phyloP scores from a whole-genome alignment of 805 yeast species.

The Saccharomycopsis amapae region DNA sequence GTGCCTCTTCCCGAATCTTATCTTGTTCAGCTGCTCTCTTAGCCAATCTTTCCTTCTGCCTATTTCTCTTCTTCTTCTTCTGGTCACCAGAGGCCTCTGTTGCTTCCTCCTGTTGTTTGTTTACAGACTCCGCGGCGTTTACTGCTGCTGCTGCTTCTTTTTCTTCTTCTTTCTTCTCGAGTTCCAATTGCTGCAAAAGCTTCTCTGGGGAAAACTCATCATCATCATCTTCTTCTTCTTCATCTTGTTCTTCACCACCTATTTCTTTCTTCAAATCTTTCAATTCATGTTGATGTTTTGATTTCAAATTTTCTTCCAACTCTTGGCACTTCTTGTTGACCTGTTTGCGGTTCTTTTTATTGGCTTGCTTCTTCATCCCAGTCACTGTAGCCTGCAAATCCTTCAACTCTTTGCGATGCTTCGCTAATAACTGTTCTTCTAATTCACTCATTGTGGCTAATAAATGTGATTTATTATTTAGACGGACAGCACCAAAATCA shows the following conservation, averaged over 20 bases:
- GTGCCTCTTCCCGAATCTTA: constrained; percentile 58
- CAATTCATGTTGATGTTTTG: constrained; percentile 50
- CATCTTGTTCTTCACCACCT: constrained; percentile 19
- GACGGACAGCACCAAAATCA: too few relatives aligned
- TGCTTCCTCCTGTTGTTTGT: constrained; percentile 16
- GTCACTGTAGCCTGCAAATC: constrained; percentile 64
- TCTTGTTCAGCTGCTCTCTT: constrained; percentile 65
- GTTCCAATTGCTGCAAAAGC: constrained; percentile 51
- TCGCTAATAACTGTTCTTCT: constrained; percentile 42
- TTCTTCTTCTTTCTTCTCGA: constrained; percentile 29
- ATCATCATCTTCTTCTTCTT: constrained; percentile 31
- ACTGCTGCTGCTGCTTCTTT: constrained; percentile 2
- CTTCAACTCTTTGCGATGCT: constrained; percentile 63
- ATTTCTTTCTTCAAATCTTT: constrained; percentile 22
- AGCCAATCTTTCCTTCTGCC: constrained; percentile 80
- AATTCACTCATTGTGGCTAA: neutral
- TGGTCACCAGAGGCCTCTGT: too few relatives aligned
- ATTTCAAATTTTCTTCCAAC: constrained; percentile 49
- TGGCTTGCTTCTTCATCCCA: constrained; percentile 74
- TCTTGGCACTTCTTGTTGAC: constrained; percentile 52
- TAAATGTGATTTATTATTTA: too few relatives aligned
- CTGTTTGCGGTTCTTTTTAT: constrained; percentile 68
- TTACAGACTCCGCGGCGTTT: neutral
- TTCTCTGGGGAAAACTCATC: constrained; percentile 61
- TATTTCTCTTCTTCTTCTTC: constrained; percentile 51